These are phyloP conservation scores for Drosera spatulata DNA, from an alignment of 179 eudicot genomes.

Conservation along the genomic window DNA sequence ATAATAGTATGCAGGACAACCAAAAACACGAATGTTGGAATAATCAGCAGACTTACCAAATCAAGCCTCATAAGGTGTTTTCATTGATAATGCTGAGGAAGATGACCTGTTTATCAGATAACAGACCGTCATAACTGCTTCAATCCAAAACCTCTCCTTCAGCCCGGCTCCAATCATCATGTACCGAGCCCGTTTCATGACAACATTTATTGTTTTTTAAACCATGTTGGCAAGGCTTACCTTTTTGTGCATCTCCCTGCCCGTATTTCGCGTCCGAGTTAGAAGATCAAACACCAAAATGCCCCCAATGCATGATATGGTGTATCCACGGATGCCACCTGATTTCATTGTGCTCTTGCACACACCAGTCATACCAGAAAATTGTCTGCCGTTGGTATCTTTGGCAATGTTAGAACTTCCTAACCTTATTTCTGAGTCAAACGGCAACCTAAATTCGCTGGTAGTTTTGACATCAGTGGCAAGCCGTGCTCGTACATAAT, in stretches of 20 bases:
- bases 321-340: slow-evolving; percentile 14
- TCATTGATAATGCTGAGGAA: too few species aligned
- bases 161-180: too few species aligned
- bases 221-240: background rate
- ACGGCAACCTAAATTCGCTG: background rate
- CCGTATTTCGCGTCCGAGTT: background rate
- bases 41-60: too few species aligned
- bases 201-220: too few species aligned
- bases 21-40: too few species aligned
- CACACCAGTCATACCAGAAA: slow-evolving; percentile 10
- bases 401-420: background rate
- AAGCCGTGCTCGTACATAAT: slow-evolving; percentile 9
- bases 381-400: slow-evolving; percentile 1
- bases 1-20: too few species aligned
- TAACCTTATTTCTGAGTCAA: slow-evolving; percentile 1
- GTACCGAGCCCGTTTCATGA: too few species aligned
- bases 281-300: background rate
- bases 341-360: slow-evolving; percentile 6
- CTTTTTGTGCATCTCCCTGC: slow-evolving; percentile 2
- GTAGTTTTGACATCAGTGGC: slow-evolving; percentile 14
- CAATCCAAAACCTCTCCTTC: too few species aligned
- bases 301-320: background rate
- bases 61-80: too few species aligned
- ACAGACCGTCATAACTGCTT: too few species aligned
- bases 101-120: too few species aligned